Conservation (phyloP, 2,329 filamentous ascomycete species). For the Colletotrichum brevisporum region DNA sequence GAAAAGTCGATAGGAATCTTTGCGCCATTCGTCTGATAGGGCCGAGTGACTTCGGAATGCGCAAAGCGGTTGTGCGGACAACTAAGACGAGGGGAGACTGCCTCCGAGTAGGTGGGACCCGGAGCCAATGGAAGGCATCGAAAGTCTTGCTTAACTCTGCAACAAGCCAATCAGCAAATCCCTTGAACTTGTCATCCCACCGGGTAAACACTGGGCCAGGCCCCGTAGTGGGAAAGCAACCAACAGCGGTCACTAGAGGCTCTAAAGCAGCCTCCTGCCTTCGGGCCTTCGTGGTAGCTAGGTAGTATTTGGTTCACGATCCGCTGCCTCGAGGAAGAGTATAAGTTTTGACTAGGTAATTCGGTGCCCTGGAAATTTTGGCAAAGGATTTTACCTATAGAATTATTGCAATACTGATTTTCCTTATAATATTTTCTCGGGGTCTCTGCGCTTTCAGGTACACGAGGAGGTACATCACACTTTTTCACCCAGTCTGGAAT, state of each 20-base stretch:
- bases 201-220: slow-evolving; percentile 12
- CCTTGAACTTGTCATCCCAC: no score
- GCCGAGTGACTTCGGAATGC: neutral
- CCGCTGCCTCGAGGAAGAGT: no score
- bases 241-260: no score
- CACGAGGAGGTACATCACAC: neutral
- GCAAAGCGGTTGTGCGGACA: neutral
- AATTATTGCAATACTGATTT: no score
- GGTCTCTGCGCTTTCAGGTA: no score
- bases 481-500: neutral
- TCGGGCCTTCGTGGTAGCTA: neutral
- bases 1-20: neutral
- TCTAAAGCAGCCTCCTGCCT: neutral
- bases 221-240: no score
- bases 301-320: no score
- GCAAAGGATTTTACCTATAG: no score
- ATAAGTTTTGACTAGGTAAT: no score
- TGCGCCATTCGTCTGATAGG: neutral
- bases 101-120: neutral
- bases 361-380: no score
- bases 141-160: slow-evolving; percentile 1
- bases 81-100: neutral
- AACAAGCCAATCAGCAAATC: slow-evolving; percentile 10
- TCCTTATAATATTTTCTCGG: no score
- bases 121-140: slow-evolving; percentile 18